Base-by-base conservation (phyloP, 2,329 filamentous ascomycete genomes). In the Hymenoscyphus linearis region DNA sequence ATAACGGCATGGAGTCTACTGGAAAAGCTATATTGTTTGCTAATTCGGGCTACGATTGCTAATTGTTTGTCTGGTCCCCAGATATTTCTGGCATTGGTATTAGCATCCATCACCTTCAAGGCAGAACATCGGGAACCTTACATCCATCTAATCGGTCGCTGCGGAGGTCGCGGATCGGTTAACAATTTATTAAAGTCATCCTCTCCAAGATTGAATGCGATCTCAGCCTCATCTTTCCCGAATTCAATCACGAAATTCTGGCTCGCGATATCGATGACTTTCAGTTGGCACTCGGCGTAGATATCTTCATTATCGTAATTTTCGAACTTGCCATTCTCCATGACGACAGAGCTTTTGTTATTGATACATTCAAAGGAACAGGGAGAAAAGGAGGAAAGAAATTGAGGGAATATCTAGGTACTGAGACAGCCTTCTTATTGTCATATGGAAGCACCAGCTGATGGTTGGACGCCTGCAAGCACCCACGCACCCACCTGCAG, bases 91-190 rank as follows among this genome's bases (percentile, higher is more conserved):
- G 37, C 44, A 57, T 22, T 13, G 27, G 62, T 44, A 35, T 31
- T 40, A 53, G 54, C 52, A 59, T 27, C 6, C 14, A 34, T 22
- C 4, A 22, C 10, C 13, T 7, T 5, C 40, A n/a, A 31, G 14
- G 13, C 25, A 6, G 26, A n/a, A 57, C 9, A 14, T 34, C 16
- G 56, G 36, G 22, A 47, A 35, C 69, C 83, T 72, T 75, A 85
- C 84, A 91, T 90, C 89, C 89, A 92, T 72, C 88, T 80, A 3
- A 88, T 85, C 62, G 78, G 80, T 53, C 80, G 74, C 55, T 76
- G 78, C 59, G 40, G 57, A 2, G 67, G 54, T n/a, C 65, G 67
- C 52, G 70, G 63, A 12, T 64, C 63, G 12, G 69, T 62, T 35
- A 80, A 70, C 1, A 84, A 71, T 18, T 64, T 63, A 14, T 71